These are phyloP conservation scores for Mariannaea elegans DNA, from an alignment of 2,329 filamentous ascomycete species.

Conservation along the genomic window DNA sequence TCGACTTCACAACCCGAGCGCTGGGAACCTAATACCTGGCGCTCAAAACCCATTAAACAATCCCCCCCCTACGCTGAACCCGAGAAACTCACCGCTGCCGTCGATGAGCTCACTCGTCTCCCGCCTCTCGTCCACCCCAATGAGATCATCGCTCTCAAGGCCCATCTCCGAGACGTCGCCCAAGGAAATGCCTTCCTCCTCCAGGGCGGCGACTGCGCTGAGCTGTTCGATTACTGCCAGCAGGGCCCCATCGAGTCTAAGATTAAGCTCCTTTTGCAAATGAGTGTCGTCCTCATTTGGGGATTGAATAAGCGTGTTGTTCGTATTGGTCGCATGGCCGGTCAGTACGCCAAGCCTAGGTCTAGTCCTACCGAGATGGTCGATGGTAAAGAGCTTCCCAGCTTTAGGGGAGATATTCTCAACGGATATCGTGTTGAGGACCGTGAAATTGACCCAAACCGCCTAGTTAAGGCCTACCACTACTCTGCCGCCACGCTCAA, in stretches of 20 bases:
- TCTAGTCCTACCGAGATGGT: conserved; percentile 87
- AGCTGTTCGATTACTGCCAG: conserved; percentile 96
- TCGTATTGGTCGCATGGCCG: conserved; percentile 93
- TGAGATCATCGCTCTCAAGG: conserved; percentile 83
- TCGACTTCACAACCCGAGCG: conserved; percentile 8
- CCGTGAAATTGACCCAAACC: conserved; percentile 80
- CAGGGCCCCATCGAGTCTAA: conserved; percentile 91
- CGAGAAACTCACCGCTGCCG: conserved; percentile 65
- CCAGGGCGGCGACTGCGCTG: conserved; percentile 96
- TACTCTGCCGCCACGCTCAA: conserved; percentile 95
- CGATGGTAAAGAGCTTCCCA: conserved; percentile 82
- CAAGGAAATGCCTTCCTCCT: conserved; percentile 91
- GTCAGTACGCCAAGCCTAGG: conserved; percentile 95
- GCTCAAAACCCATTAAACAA: conserved; percentile 81
- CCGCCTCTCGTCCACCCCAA: conserved; percentile 82
- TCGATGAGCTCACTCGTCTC: conserved; percentile 71
- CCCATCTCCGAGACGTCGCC: conserved; percentile 84
- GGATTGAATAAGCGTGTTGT: conserved; percentile 84
- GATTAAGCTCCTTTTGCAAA: conserved; percentile 95
- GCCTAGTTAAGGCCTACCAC: conserved; percentile 92
- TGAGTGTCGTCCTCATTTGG: conserved; percentile 96
- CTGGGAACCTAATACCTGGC: conserved; percentile 76
- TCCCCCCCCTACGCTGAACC: conserved; percentile 74
- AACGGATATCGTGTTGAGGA: conserved; percentile 86
- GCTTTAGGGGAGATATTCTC: conserved; percentile 94